Conservation (phyloP, 2,329 filamentous ascomycete species). For the Ophiosphaerella narmari region DNA sequence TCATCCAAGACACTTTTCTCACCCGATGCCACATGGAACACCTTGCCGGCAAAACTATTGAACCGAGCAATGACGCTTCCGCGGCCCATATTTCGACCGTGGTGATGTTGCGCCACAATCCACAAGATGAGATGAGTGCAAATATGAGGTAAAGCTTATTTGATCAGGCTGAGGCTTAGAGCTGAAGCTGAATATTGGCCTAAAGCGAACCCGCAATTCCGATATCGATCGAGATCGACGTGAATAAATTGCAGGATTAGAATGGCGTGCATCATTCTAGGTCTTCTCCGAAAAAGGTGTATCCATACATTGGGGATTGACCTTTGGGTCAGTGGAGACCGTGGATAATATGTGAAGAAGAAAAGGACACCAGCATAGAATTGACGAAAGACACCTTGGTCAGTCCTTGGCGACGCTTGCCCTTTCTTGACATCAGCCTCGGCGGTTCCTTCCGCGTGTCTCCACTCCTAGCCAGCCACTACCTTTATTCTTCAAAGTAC, state of each 20-base stretch:
- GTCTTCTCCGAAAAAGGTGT: slow-evolving; percentile 39
- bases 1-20: slow-evolving; percentile 12
- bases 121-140: background rate
- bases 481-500: too few relatives aligned
- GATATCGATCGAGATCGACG: slow-evolving; percentile 42
- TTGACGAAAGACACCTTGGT: slow-evolving; percentile 1
- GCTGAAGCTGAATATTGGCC: slow-evolving; percentile 36
- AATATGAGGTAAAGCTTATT: background rate
- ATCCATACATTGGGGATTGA: slow-evolving; percentile 31
- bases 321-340: slow-evolving; percentile 35
- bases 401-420: slow-evolving; percentile 3
- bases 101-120: too few relatives aligned
- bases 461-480: too few relatives aligned
- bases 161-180: background rate
- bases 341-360: slow-evolving; percentile 37
- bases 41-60: slow-evolving; percentile 6
- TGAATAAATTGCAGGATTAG: slow-evolving; percentile 46
- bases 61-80: slow-evolving; percentile 10
- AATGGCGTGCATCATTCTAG: slow-evolving; percentile 45
- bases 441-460: too few relatives aligned
- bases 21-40: slow-evolving; percentile 17
- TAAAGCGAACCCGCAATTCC: slow-evolving; percentile 48
- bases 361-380: slow-evolving; percentile 6
- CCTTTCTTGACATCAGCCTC: background rate
- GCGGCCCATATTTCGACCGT: background rate